These are phyloP conservation scores for Lepraria neglecta DNA, from an alignment of 495 filamentous ascomycete species.

Conservation along the genomic window DNA sequence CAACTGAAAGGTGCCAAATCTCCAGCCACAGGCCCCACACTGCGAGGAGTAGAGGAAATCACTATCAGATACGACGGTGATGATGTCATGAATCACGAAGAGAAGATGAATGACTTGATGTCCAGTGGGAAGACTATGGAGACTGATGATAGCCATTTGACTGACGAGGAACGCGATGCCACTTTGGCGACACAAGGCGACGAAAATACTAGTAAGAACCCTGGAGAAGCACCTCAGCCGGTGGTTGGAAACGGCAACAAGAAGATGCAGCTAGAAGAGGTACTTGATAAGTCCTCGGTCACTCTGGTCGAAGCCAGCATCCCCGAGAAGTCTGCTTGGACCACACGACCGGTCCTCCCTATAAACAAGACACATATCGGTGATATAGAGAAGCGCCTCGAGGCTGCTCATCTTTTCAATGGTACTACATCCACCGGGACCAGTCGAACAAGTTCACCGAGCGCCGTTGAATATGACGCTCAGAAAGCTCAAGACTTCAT, in stretches of 20 bases:
- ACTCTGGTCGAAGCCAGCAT: slow-evolving; percentile 1
- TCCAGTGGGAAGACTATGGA: neutral
- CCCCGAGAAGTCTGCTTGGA: slow-evolving; percentile 3
- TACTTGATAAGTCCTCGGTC: neutral
- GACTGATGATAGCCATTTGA: neutral
- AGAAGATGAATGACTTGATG: neutral
- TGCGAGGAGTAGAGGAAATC: neutral
- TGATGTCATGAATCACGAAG: neutral
- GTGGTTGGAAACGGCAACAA: neutral
- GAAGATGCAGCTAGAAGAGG: neutral
- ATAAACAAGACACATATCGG: neutral
- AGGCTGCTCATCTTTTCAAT: neutral
- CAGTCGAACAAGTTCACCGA: neutral
- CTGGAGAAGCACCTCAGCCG: neutral
- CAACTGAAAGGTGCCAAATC: neutral
- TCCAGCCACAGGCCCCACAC: neutral
- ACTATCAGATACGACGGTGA: neutral
- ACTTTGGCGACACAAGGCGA: neutral
- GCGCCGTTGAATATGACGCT: neutral
- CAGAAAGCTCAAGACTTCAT: neutral
- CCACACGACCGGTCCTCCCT: neutral
- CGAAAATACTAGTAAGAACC: neutral
- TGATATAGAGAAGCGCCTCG: neutral
- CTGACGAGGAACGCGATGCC: neutral
- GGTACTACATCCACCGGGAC: neutral